These are phyloP conservation scores for Amaranthus cruentus DNA, from an alignment of 148 eudicot species.

Conservation along the genomic window DNA sequence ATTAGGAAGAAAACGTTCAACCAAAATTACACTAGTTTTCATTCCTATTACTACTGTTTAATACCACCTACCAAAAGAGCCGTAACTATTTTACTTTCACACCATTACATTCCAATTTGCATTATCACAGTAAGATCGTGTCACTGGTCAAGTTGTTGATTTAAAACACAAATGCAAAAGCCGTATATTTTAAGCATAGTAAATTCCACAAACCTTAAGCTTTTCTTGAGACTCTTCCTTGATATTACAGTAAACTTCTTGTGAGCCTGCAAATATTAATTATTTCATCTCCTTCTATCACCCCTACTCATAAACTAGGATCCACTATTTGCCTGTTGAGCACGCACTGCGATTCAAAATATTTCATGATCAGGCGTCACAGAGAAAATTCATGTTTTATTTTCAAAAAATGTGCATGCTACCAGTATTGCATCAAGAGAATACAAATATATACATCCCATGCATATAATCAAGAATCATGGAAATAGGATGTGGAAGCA, in stretches of 20 bases:
- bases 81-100: background rate
- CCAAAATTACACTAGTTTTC: too few relatives aligned
- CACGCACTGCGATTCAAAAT: background rate
- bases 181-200: background rate
- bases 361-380: background rate
- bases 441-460: background rate
- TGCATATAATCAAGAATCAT: background rate
- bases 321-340: conserved; percentile 3
- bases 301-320: conserved; percentile 6
- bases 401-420: too few relatives aligned
- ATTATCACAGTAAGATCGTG: background rate
- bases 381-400: background rate
- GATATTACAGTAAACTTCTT: background rate
- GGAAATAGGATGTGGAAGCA: conserved; percentile 2
- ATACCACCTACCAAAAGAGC: too few relatives aligned
- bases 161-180: background rate
- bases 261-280: background rate
- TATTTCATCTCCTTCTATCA: background rate
- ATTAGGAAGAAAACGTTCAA: too few relatives aligned
- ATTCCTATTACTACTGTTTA: too few relatives aligned
- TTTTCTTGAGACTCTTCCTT: background rate
- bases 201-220: conserved; percentile 10
- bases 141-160: background rate
- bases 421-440: background rate
- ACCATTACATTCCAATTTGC: background rate